Percentiles rank a stretch among this genome's conserved stretches.
Conservation (phyloP, 2,329 filamentous ascomycete genomes). For the Lasiodiplodia sp. region DNA sequence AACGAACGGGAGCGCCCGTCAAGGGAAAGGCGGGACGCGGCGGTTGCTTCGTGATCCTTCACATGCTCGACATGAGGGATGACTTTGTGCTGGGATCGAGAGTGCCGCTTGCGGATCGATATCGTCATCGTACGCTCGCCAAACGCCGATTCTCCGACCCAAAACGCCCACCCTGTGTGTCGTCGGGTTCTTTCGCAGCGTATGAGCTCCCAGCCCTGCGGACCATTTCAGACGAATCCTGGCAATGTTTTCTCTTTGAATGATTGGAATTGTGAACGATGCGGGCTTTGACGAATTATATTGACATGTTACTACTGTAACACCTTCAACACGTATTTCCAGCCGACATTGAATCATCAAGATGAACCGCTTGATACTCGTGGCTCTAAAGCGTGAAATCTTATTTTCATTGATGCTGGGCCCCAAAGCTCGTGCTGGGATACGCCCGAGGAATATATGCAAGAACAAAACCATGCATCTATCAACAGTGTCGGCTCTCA, state of each 20-base stretch:
- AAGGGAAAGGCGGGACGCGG: not conserved
- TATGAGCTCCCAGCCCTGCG: not conserved
- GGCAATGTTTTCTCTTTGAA: not conserved
- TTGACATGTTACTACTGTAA: too few relatives aligned
- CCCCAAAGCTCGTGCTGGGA: too few relatives aligned
- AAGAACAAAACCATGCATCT: not conserved
- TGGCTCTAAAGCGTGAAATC: not conserved
- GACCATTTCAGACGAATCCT: not conserved
- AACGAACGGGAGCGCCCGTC: not conserved
- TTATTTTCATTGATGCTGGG: not conserved
- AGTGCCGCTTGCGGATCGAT: constrained; percentile 13
- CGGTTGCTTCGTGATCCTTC: constrained; percentile 8
- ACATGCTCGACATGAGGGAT: not conserved
- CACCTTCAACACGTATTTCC: too few relatives aligned
- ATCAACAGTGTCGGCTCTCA: not conserved
- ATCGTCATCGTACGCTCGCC: constrained; percentile 1
- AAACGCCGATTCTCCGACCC: not conserved
- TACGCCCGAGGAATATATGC: not conserved
- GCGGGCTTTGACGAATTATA: too few relatives aligned
- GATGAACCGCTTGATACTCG: too few relatives aligned
- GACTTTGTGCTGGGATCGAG: constrained; percentile 27
- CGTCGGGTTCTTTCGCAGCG: not conserved
- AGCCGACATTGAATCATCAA: too few relatives aligned
- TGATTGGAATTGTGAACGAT: too few relatives aligned
- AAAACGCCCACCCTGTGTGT: not conserved